Evolutionary conservation across 2,329 filamentous ascomycete species (phyloP), one percentile per base, ranked within the genome.

Genomic region (Neofusicoccum laricinum): DNA sequence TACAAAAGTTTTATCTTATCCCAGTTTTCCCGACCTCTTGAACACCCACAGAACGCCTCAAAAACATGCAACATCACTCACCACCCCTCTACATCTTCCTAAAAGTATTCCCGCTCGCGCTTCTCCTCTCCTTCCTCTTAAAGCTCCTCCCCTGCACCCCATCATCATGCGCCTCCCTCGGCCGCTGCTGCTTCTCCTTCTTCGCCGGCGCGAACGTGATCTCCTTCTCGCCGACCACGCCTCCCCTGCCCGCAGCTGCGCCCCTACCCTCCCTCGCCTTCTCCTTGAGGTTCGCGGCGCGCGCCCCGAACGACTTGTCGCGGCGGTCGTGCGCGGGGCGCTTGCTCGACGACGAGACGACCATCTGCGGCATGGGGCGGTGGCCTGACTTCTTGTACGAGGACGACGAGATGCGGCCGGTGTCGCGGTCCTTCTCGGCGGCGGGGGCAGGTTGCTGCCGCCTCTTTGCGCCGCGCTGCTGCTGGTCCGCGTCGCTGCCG

Each of bases 51-150:
- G 12, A 59, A 59, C 55, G 55, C 55, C 55, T 25, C 7, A 5
- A 40, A 45, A 1, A 59, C 38, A 59, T 36, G 30, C 32, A 38
- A n/a, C n/a, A n/a, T n/a, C n/a, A n/a, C n/a, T n/a, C n/a, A n/a
- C n/a, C n/a, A n/a, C n/a, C 8, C 30, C 34, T 64, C 41, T 79
- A 89, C 81, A 91, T 83, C 72, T 82, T 84, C 74, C 89, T 85
- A 75, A 93, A 91, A 45, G 88, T 88, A 77, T 94, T 93, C 61
- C 84, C 85, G 77, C 90, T 92, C 58, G 91, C 91, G 76, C 89
- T 93, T 71, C 90, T 81, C 71, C 90, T 85, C 32, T 81, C 79
- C 64, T 81, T 79, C 74, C 74, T 68, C 63, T 74, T 72, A 38
- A 67, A 66, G 46, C 71, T 69, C 51, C 68, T 64, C 12, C 50